These are phyloP conservation scores for Prunus yedoensis DNA, from an alignment of 331 rosid genomes.

Conservation along the genomic window DNA sequence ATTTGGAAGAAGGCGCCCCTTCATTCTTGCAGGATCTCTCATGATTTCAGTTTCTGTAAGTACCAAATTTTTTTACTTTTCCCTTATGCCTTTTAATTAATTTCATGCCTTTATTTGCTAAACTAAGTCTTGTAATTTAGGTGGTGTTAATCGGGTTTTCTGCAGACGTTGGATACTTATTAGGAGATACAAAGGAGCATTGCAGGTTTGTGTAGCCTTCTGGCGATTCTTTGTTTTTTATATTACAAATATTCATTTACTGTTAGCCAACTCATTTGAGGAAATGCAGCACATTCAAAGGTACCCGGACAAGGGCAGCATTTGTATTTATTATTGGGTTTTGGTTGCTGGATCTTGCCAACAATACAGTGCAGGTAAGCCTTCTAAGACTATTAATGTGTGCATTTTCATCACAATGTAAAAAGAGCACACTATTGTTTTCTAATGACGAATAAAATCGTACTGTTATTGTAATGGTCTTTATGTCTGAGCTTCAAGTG, in stretches of 20 bases:
- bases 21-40: constrained; percentile 86
- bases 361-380: constrained; percentile 93
- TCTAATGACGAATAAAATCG: background rate
- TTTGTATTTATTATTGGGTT: constrained; percentile 85
- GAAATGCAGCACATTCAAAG: constrained; percentile 70
- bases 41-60: constrained; percentile 86
- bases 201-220: constrained; percentile 73
- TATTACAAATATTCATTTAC: constrained; percentile 9
- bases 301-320: constrained; percentile 91
- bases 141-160: constrained; percentile 92
- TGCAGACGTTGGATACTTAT: constrained; percentile 88
- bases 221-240: constrained; percentile 27
- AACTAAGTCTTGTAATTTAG: constrained; percentile 55
- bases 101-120: constrained; percentile 33
- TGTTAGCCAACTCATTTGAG: constrained; percentile 32
- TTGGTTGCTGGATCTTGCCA: constrained; percentile 99
- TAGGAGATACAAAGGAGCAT: constrained; percentile 87
- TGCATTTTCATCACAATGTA: background rate
- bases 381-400: constrained; percentile 20
- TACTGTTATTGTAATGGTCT: background rate
- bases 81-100: constrained; percentile 1
- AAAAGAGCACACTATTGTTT: background rate
- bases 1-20: constrained; percentile 97
- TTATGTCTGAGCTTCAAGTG: constrained; percentile 14
- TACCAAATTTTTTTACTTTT: constrained; percentile 17